These are phyloP conservation scores for Kluyveromyces starmeri DNA, from an alignment of 805 yeast species.

Conservation along the genomic window DNA sequence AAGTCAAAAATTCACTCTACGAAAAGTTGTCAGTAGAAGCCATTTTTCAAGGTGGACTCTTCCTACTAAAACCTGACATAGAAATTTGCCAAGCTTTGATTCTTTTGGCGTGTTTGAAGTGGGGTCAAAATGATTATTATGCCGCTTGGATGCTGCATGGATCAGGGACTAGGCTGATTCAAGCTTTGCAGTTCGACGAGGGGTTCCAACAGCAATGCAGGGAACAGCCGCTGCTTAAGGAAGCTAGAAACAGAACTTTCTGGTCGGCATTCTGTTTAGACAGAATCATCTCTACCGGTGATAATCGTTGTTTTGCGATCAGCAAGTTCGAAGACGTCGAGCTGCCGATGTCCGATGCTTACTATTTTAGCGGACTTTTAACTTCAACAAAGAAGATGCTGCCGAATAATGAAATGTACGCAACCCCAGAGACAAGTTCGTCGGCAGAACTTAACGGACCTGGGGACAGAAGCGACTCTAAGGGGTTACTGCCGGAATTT, in stretches of 20 bases:
- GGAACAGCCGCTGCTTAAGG: slow-evolving; percentile 4
- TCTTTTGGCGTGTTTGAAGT: slow-evolving; percentile 5
- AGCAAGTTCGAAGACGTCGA: slow-evolving; percentile 3
- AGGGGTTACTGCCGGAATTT: not conserved
- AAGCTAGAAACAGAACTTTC: slow-evolving; percentile 5
- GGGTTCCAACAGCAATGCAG: slow-evolving; percentile 4
- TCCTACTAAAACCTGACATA: slow-evolving; percentile 6
- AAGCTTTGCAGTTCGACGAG: slow-evolving; percentile 8
- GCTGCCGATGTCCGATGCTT: slow-evolving; percentile 4
- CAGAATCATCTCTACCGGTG: slow-evolving; percentile 8
- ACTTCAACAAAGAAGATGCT: not conserved
- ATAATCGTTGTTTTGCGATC: slow-evolving; percentile 4
- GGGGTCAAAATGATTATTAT: slow-evolving; percentile 10
- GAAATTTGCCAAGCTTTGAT: slow-evolving; percentile 8
- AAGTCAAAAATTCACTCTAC: slow-evolving; percentile 6
- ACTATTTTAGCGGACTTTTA: not conserved
- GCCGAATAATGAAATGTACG: slow-evolving; percentile 1
- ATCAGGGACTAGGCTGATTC: slow-evolving; percentile 8
- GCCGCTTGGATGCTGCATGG: slow-evolving; percentile 11
- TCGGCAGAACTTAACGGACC: not conserved
- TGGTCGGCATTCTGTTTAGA: slow-evolving; percentile 9
- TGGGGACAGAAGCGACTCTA: not conserved
- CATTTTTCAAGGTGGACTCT: slow-evolving; percentile 6
- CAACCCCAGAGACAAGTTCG: not conserved
- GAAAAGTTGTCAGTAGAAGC: slow-evolving; percentile 8